Base-by-base conservation (phyloP, 31 red algal genomes). In the Asparagopsis taxiformis region DNA sequence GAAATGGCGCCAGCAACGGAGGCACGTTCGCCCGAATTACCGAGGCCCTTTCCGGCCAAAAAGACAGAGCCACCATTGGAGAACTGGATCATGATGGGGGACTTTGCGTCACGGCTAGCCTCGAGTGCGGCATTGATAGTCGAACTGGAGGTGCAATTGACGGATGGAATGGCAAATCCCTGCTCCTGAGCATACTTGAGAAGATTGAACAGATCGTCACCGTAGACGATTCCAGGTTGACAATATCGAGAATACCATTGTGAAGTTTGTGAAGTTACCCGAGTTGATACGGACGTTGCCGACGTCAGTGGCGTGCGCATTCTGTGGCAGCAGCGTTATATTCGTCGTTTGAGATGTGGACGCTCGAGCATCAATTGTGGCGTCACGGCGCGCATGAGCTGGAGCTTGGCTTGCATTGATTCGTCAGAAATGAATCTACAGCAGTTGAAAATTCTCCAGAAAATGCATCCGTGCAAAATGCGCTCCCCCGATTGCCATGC, bases 141-240 rank as follows among this genome's bases (percentile, higher is more conserved):
- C 6, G 41, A 6, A 13, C 6, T 6, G 6, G 41, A 46, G 13
- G 41, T 46, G 41, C 6, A 9, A 13, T 46, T 46, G 25, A 29
- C 31, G 58, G 31, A n/a, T 26, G 23, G 26, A n/a, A 8, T 17
- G 4, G 31, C 58, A 16, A 8, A 32, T 3, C 10, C 10, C 6
- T 4, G 24, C 29, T 62, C 16, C 26, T 73, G 68, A 31, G 86
- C 86, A 67, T 89, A 82, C 68, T 90, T 82, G 70, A 90, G 70
- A 35, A 90, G 62, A 55, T 79, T 71, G 68, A 59, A 82, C 56
- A 82, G 37, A 26, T 90, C 70, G 41, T 90, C 86, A 34, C 86
- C 86, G 48, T 78, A 74, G 6, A 90, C 62, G 33, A 90, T 57
- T 7, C 86, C 86, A 43, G 75, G 65, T 31, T 80, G 55, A 55